Conservation (phyloP, 2,329 filamentous ascomycete genomes). For the Parastagonospora nodorum region DNA sequence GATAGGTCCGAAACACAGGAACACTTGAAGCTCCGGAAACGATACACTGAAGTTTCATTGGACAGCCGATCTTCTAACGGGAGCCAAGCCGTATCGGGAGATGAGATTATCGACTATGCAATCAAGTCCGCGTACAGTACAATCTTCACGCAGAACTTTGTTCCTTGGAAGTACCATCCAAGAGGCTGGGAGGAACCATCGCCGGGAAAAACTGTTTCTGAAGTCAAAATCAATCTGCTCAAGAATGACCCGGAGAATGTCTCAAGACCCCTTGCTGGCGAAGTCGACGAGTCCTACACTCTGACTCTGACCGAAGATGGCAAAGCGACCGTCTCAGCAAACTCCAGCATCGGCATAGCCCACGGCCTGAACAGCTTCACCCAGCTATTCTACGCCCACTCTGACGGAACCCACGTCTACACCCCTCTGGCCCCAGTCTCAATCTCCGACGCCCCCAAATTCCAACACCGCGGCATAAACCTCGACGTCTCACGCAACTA, state of each 20-base stretch:
- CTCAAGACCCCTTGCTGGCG: constrained; percentile 65
- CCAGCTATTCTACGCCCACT: constrained; percentile 79
- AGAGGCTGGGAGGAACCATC: constrained; percentile 68
- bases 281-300: constrained; percentile 77
- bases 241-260: constrained; percentile 57
- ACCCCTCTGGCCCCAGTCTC: constrained; percentile 71
- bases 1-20: constrained; percentile 11
- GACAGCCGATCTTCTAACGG: not conserved
- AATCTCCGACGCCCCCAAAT: constrained; percentile 76
- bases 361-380: constrained; percentile 76
- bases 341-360: constrained; percentile 70
- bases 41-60: constrained; percentile 8
- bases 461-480: constrained; percentile 77
- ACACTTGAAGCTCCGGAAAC: constrained; percentile 13
- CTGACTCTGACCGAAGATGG: constrained; percentile 65
- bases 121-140: constrained; percentile 62
- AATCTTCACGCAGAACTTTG: constrained; percentile 71
- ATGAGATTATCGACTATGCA: constrained; percentile 54
- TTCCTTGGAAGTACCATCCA: constrained; percentile 78
- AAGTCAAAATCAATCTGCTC: constrained; percentile 68
- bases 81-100: constrained; percentile 49
- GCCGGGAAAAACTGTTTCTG: constrained; percentile 55
- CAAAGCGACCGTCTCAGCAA: constrained; percentile 65
- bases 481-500: constrained; percentile 78
- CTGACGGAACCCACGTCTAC: constrained; percentile 62